These are phyloP conservation scores for Fusarium sp. DNA, from an alignment of 2,329 filamentous ascomycete genomes.

Conservation along the genomic window DNA sequence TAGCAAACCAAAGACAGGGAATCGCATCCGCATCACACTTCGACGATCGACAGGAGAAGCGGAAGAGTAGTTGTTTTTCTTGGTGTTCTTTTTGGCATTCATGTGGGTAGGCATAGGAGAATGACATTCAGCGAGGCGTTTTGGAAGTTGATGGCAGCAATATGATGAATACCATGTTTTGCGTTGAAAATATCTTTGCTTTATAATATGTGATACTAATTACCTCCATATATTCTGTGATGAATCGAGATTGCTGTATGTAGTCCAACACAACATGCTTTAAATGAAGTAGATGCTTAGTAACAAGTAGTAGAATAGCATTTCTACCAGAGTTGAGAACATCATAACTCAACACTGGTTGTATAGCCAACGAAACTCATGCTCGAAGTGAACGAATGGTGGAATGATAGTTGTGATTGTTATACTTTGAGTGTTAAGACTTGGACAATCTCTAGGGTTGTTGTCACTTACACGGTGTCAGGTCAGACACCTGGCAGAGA, in stretches of 20 bases:
- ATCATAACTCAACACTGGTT: background rate
- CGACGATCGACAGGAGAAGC: background rate
- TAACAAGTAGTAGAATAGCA: too few relatives aligned
- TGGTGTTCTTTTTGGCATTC: background rate
- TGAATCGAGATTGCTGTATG: too few relatives aligned
- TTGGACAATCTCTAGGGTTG: background rate
- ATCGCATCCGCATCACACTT: constrained; percentile 17
- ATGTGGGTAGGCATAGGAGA: background rate
- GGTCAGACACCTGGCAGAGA: background rate
- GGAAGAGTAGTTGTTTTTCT: background rate
- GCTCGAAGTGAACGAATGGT: background rate
- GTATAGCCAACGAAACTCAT: background rate
- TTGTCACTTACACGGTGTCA: background rate
- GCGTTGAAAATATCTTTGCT: background rate
- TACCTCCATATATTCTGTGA: too few relatives aligned
- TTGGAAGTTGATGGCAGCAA: background rate
- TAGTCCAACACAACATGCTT: too few relatives aligned
- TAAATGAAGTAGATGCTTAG: too few relatives aligned
- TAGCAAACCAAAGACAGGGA: constrained; percentile 9
- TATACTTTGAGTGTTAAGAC: background rate
- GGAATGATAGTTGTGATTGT: background rate
- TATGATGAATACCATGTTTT: constrained; percentile 6
- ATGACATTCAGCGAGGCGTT: constrained; percentile 37
- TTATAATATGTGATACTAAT: background rate
- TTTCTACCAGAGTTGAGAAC: too few relatives aligned